These are phyloP conservation scores for Colletotrichum cordylinicola DNA, from an alignment of 2,329 filamentous ascomycete species.

Conservation along the genomic window DNA sequence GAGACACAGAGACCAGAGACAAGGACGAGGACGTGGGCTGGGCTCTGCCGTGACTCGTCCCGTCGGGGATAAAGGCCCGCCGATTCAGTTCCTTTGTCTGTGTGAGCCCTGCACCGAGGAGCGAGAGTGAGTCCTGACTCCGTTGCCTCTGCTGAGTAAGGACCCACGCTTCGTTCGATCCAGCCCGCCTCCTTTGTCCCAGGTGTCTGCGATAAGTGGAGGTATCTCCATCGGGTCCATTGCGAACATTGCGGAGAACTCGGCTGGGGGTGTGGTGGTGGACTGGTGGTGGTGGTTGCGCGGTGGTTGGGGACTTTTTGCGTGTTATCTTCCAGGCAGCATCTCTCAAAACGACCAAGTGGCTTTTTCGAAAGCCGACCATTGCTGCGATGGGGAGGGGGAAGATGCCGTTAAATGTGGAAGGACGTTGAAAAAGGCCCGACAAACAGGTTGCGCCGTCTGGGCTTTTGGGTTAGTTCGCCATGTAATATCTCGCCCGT, in stretches of 20 bases:
- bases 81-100: not conserved
- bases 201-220: constrained; percentile 1
- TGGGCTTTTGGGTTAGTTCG: not conserved
- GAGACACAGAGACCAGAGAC: no score
- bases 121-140: not conserved
- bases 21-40: not conserved
- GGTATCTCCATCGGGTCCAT: not conserved
- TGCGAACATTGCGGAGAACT: not conserved
- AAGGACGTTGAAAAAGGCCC: not conserved
- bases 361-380: not conserved
- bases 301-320: not conserved
- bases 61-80: not conserved
- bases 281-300: not conserved
- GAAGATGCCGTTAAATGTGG: not conserved
- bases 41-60: not conserved
- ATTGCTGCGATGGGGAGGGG: not conserved
- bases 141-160: not conserved
- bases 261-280: not conserved
- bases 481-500: not conserved
- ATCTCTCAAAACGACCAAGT: not conserved
- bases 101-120: not conserved
- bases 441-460: not conserved
- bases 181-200: not conserved
- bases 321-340: not conserved
- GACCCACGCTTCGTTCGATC: not conserved